Base-by-base conservation (phyloP, 768 basidiomycete species). In the Tricholoma flavovirens region DNA sequence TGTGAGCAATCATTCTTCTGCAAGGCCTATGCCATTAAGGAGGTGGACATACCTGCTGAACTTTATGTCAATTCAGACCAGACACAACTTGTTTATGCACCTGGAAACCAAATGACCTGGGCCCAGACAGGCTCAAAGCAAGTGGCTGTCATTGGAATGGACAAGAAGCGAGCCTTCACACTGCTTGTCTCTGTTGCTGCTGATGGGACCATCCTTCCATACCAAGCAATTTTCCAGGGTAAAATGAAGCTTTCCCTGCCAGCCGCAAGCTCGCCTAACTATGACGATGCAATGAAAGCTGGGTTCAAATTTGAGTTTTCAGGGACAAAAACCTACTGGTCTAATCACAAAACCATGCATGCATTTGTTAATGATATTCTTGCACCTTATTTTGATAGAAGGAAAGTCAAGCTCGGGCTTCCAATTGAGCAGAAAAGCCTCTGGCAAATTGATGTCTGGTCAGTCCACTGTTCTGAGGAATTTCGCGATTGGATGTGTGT, bases 151-250 rank as follows among this genome's bases (percentile, higher is more conserved):
- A 45, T 71, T 9, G 70, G 74, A 0, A 33, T 21, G 4, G 73
- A 75, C 1, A 74, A 77, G 53, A 76, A 77, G 58, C 62, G 69
- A 0, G 75, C 71, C 14, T 73, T 74, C 38, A 77, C 73, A 3
- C 40, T 69, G 3, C 36, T 75, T 19, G 63, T 70, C 3, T 65
- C 68, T 1, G 60, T 75, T 12, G 56, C 67, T 2, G 58, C 54
- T 29, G 40, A 58, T 43, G 72, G 73, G 1, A 57, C 38, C 0
- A 21, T 72, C 1, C 61, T 74, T 0, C 70, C 69, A 2, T 61
- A 74, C 14, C 75, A 77, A 56, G 69, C 66, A 0, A 67, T 75
- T 36, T 74, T 66, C 54, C 10, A 42, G 0, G 74, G 73, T 5
- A 26, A 3, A 5, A 26, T 5, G 5, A 26, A 26, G 5, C 2